Percentiles rank a stretch among this genome's conserved stretches.
Evolutionary conservation across 1,139 yeast genomes (phyloP).

Genomic region (Kurtzmaniella quercitrusa): DNA sequence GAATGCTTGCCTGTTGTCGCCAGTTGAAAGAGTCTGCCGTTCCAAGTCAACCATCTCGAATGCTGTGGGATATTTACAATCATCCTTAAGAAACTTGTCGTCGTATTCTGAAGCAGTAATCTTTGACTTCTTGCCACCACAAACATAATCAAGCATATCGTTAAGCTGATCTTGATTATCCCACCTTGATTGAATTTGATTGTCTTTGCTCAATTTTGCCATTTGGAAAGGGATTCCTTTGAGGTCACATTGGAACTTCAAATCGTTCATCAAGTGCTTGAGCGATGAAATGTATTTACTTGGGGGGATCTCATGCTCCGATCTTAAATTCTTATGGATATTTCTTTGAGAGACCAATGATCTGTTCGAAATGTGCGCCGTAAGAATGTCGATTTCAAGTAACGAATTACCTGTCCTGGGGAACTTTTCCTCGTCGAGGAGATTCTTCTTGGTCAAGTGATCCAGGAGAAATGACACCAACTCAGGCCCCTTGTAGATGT

Average conservation of each 20-base stretch:
- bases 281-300: conserved; percentile 53
- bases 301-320: conserved; percentile 17
- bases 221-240: conserved; percentile 27
- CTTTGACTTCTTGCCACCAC: conserved; percentile 20
- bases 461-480: conserved; percentile 2
- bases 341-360: conserved; percentile 37
- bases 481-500: conserved; percentile 1
- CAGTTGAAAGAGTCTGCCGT: conserved; percentile 3
- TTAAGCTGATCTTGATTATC: conserved; percentile 28
- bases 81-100: conserved; percentile 12
- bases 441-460: conserved; percentile 20
- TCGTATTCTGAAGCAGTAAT: conserved; percentile 1
- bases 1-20: background rate
- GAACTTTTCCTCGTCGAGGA: conserved; percentile 21
- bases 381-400: conserved; percentile 65
- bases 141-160: conserved; percentile 28
- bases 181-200: conserved; percentile 21
- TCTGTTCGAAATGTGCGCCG: conserved; percentile 58
- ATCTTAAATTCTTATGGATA: conserved; percentile 29
- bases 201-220: conserved; percentile 1
- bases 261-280: conserved; percentile 58
- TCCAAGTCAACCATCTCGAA: conserved; percentile 25
- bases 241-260: conserved; percentile 47
- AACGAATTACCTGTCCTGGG: conserved; percentile 57
- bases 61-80: conserved; percentile 22